Conservation (phyloP, 306 rosid species). For the Cajanus cajan region DNA sequence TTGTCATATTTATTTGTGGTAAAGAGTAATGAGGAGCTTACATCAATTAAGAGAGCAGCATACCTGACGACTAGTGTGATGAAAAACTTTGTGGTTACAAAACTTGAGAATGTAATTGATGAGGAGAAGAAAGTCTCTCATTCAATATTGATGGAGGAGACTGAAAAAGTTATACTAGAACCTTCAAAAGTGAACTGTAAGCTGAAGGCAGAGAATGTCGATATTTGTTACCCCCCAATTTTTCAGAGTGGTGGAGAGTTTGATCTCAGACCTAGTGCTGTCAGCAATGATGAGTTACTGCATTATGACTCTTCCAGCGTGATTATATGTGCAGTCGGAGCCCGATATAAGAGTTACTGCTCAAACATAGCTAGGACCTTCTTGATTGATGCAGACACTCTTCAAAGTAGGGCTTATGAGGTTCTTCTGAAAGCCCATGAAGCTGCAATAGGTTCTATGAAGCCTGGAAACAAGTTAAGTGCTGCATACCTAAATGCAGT, state of each 20-base stretch:
- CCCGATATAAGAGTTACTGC: slow-evolving; percentile 92
- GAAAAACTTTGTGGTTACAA: slow-evolving; percentile 77
- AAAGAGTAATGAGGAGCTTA: slow-evolving; percentile 70
- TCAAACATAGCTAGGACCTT: slow-evolving; percentile 83
- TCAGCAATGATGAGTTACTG: slow-evolving; percentile 83
- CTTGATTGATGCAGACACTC: slow-evolving; percentile 83
- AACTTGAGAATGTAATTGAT: slow-evolving; percentile 88
- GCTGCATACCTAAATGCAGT: slow-evolving; percentile 76
- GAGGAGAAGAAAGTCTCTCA: slow-evolving; percentile 86
- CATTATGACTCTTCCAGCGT: slow-evolving; percentile 84
- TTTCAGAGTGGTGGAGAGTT: slow-evolving; percentile 92
- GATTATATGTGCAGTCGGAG: slow-evolving; percentile 89
- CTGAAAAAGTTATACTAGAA: slow-evolving; percentile 83
- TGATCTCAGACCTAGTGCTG: slow-evolving; percentile 96
- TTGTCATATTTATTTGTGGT: slow-evolving; percentile 70
- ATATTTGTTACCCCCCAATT: slow-evolving; percentile 92
- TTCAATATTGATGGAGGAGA: slow-evolving; percentile 86
- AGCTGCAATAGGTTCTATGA: slow-evolving; percentile 65
- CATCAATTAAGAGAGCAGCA: slow-evolving; percentile 78
- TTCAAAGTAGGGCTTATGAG: slow-evolving; percentile 84
- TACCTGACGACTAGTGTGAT: slow-evolving; percentile 68
- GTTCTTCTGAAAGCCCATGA: slow-evolving; percentile 91
- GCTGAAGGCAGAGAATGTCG: slow-evolving; percentile 83
- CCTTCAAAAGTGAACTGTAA: slow-evolving; percentile 76
- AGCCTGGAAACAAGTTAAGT: slow-evolving; percentile 65